phyloP scores from a whole-genome alignment of 768 basidiomycete species.

The Coprinellus micaceus region DNA sequence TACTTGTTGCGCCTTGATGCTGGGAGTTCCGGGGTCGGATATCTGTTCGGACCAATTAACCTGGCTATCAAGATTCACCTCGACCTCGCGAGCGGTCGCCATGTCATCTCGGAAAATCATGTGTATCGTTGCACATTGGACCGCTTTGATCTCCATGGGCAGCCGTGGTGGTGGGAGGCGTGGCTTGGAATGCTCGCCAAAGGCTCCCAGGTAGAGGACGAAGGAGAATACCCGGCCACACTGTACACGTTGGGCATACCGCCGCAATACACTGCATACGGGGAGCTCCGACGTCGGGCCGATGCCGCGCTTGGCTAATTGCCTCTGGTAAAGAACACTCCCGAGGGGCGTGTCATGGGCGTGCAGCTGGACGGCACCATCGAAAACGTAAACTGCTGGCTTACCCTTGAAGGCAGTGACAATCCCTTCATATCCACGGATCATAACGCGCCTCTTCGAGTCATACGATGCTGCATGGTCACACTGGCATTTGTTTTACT shows the following conservation, averaged over 20 bases:
- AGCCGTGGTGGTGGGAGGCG: neutral
- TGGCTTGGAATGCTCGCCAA: neutral
- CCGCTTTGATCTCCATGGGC: neutral
- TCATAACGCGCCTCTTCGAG: neutral
- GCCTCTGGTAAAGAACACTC: neutral
- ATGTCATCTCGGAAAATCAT: slow-evolving; percentile 2
- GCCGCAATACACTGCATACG: too few species aligned
- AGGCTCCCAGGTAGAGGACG: neutral
- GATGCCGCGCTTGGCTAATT: neutral
- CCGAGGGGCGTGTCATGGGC: neutral
- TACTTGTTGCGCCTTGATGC: neutral
- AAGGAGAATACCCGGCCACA: too few species aligned
- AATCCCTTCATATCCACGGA: slow-evolving; percentile 2
- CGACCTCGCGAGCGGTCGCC: slow-evolving; percentile 1
- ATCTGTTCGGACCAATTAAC: too few species aligned
- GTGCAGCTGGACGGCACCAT: neutral
- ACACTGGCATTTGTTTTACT: neutral
- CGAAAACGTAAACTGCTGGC: slow-evolving; percentile 2
- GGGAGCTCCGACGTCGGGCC: neutral
- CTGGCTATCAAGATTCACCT: neutral
- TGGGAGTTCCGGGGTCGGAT: neutral
- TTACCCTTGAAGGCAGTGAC: too few species aligned
- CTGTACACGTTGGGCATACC: too few species aligned
- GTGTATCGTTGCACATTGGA: neutral
- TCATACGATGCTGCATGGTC: neutral